These are phyloP conservation scores for Leavenworthia alabamica DNA, from an alignment of 345 rosid species.

Conservation along the genomic window DNA sequence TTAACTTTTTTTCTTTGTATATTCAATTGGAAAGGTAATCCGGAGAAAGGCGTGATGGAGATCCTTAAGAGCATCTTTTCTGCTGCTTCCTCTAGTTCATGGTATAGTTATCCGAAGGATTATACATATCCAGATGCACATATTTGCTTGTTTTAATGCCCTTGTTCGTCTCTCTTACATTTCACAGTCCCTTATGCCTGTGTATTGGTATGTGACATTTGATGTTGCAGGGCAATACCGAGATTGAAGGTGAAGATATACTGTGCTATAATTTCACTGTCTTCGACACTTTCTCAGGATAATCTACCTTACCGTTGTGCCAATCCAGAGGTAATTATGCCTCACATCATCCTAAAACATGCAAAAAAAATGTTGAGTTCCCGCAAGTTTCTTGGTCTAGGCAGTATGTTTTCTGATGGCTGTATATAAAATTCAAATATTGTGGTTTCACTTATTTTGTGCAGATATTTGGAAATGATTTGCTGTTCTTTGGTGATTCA, in stretches of 20 bases:
- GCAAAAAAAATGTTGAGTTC: background rate
- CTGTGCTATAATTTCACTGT: conserved; percentile 50
- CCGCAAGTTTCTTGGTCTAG: background rate
- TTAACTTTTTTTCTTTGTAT: background rate
- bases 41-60: conserved; percentile 40
- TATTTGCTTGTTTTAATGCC: background rate
- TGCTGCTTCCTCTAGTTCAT: conserved; percentile 43
- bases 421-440: background rate
- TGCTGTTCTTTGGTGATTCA: conserved; percentile 55
- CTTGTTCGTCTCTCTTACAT: background rate
- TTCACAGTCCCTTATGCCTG: background rate
- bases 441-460: background rate
- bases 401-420: background rate
- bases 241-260: conserved; percentile 46
- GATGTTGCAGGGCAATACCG: conserved; percentile 52
- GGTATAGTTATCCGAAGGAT: conserved; percentile 38
- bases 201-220: conserved; percentile 6
- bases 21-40: conserved; percentile 46
- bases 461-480: conserved; percentile 59
- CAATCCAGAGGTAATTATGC: conserved; percentile 42
- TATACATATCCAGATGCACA: background rate
- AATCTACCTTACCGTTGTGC: conserved; percentile 60
- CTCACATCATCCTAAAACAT: background rate
- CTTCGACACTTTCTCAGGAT: conserved; percentile 62
- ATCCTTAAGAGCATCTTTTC: conserved; percentile 47